Evolutionary conservation across 75 land plant genomes (phyloP).

Genomic region (Cupressus sempervirens): DNA sequence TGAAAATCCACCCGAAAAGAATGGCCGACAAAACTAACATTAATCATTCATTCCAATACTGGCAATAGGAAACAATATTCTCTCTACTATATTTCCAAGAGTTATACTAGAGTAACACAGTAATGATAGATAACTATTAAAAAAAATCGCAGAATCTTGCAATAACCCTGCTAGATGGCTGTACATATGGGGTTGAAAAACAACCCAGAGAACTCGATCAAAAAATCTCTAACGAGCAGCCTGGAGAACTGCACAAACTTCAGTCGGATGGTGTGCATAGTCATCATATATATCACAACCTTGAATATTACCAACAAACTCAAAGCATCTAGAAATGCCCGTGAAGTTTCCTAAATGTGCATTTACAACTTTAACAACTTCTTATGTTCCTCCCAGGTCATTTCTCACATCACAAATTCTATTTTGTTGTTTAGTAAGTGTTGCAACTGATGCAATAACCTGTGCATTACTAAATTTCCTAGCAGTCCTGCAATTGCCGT

Average conservation of each 20-base stretch:
- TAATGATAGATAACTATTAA: too few species aligned
- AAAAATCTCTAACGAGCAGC: constrained; percentile 51
- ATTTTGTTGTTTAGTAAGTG: constrained; percentile 19
- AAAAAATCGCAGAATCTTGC: constrained; percentile 49
- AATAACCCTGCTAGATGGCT: constrained; percentile 52
- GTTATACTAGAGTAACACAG: too few species aligned
- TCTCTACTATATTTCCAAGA: too few species aligned
- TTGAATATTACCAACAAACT: constrained; percentile 36
- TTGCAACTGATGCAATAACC: constrained; percentile 46
- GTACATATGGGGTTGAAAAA: constrained; percentile 66
- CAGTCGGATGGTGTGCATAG: constrained; percentile 79
- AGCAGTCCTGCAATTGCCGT: too few species aligned
- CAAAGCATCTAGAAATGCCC: constrained; percentile 59
- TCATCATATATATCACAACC: constrained; percentile 57
- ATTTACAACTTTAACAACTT: constrained; percentile 33
- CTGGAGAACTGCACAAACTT: constrained; percentile 52
- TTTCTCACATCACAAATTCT: constrained; percentile 12
- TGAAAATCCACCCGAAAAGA: too few species aligned
- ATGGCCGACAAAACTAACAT: too few species aligned
- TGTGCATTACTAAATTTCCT: too few species aligned
- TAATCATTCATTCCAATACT: too few species aligned
- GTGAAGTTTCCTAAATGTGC: constrained; percentile 32
- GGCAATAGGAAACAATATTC: too few species aligned
- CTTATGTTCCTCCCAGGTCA: constrained; percentile 10
- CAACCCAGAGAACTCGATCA: constrained; percentile 41